Base-by-base conservation (phyloP, 345 rosid species). In the Litchi chinensis region DNA sequence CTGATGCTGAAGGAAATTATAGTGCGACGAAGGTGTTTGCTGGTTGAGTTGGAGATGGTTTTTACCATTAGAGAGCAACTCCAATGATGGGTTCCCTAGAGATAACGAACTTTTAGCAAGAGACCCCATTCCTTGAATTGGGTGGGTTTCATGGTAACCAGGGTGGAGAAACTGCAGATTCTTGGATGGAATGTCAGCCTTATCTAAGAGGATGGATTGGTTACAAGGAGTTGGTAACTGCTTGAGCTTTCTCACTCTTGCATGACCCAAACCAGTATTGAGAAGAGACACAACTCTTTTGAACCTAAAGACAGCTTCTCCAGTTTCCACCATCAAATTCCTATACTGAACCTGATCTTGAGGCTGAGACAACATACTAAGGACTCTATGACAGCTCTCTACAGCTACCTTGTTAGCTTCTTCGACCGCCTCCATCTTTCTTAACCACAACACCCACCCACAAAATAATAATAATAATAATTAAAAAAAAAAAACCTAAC, bases 281-380 rank as follows among this genome's bases (percentile, higher is more conserved):
- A 97, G 80, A 84, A 97, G 88, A 83, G 87, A 93, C 84, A 82
- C 85, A 65, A 97, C 98, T 83, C 87, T 94, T 81, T 93, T 94
- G 83, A 97, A 94, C 93, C 85, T 88, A 85, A 77, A 88, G 74
- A 97, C 95, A 84, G 98, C 98, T 68, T 97, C 98, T 69, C 87
- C 90, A 76, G 95, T 91, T 81, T 93, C 94, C 73, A 83, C 81
- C 86, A 87, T 88, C 60, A 94, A 83, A 87, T 85, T 88, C 82
- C 81, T 88, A 63, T 81, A 79, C 65, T 86, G 90, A 43, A 82
- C 91, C 63, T 88, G 93, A 81, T 91, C 93, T 80, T 86, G 88
- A 59, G 92, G 93, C 77, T 85, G 89, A 77, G 81, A 77, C 28
- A 95, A 74, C 54, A 91, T 80, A 79, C 76, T 88, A 76, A 95